Conservation (phyloP, 2,329 filamentous ascomycete species). For the Penicillium crustosum region DNA sequence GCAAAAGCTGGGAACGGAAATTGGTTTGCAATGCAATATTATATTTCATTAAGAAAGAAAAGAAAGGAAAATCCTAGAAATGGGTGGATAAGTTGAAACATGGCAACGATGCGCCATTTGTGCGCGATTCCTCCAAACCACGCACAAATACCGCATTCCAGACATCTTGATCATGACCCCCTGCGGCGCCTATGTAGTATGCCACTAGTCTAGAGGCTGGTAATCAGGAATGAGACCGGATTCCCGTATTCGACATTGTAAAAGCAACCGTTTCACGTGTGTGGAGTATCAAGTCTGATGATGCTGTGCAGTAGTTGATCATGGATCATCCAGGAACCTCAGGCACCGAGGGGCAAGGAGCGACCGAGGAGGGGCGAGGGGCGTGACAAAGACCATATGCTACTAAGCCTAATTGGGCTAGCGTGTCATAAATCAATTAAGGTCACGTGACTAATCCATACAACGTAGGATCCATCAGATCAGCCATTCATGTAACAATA, state of each 20-base stretch:
- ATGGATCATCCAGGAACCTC: slow-evolving; percentile 5
- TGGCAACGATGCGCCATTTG: slow-evolving; percentile 33
- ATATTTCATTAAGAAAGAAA: slow-evolving; percentile 7
- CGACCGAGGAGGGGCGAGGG: neutral
- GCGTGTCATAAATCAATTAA: neutral
- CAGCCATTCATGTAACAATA: neutral
- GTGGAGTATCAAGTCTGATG: neutral
- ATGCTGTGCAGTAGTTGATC: neutral
- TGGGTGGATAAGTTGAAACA: slow-evolving; percentile 11
- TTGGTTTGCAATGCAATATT: neutral
- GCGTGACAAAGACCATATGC: neutral
- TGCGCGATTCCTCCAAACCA: slow-evolving; percentile 29
- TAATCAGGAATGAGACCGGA: slow-evolving; percentile 10
- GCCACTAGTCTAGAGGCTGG: neutral
- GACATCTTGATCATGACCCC: slow-evolving; percentile 13
- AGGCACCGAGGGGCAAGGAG: neutral
- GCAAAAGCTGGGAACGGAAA: neutral
- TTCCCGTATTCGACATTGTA: neutral
- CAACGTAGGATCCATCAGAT: neutral
- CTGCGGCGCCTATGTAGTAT: slow-evolving; percentile 13
- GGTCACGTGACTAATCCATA: neutral
- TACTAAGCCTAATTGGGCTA: neutral
- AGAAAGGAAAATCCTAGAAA: slow-evolving; percentile 18
- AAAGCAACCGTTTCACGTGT: slow-evolving; percentile 2
- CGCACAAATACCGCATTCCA: slow-evolving; percentile 41